These are phyloP conservation scores for Hanseniaspora sp. DNA, from an alignment of 1,139 yeast genomes.

Conservation along the genomic window DNA sequence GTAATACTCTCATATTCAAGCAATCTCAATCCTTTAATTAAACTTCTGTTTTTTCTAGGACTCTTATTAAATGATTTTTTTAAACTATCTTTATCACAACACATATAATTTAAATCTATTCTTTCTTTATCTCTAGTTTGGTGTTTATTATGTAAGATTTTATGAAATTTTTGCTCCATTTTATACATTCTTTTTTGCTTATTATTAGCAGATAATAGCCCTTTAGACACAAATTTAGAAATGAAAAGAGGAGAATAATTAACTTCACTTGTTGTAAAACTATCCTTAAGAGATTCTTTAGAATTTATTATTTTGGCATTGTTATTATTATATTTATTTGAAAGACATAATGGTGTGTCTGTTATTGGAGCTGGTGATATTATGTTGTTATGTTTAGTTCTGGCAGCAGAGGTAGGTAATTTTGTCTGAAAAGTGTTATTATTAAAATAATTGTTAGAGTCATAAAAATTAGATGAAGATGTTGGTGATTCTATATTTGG, in stretches of 20 bases:
- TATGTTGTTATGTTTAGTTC: neutral
- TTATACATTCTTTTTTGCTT: neutral
- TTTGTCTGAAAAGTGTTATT: neutral
- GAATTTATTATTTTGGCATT: neutral
- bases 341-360: neutral
- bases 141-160: conserved; percentile 19
- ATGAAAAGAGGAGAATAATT: neutral
- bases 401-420: neutral
- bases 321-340: neutral
- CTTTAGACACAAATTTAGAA: neutral
- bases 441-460: neutral
- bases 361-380: neutral
- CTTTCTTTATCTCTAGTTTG: conserved; percentile 25
- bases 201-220: neutral
- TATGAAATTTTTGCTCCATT: conserved; percentile 21
- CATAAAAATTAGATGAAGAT: neutral
- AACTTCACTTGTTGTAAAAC: neutral
- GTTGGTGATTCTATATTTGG: neutral
- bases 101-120: conserved; percentile 24
- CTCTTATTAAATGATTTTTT: neutral
- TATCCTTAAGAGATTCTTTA: neutral
- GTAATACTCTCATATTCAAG: neutral
- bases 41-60: neutral
- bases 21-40: neutral
- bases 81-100: conserved; percentile 20